phyloP scores from a whole-genome alignment of 176 grass and related monocot genomes.

The Metroxylon sagu region DNA sequence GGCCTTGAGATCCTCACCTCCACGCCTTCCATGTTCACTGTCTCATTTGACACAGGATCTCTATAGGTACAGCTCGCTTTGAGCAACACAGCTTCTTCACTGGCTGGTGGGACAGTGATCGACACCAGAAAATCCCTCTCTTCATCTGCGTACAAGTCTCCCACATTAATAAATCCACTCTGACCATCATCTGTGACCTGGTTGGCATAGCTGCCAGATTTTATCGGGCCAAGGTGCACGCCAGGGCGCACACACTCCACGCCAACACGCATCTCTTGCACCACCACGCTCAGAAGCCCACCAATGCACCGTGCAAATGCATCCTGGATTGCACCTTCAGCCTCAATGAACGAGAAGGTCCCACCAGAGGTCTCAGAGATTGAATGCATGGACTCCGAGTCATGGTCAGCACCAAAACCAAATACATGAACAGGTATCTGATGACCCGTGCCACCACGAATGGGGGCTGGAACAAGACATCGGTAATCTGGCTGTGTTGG shows the following conservation, averaged over 20 bases:
- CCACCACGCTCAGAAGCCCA: constrained; percentile 53
- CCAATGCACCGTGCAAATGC: constrained; percentile 62
- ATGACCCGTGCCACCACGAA: constrained; percentile 22
- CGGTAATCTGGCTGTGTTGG: constrained; percentile 21
- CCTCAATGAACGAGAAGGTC: constrained; percentile 70
- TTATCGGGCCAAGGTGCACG: constrained; percentile 43
- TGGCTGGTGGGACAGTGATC: constrained; percentile 26
- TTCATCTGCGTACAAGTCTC: constrained; percentile 70
- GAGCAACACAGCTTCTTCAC: constrained; percentile 34
- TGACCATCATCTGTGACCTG: constrained; percentile 18
- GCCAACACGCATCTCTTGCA: constrained; percentile 42
- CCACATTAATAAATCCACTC: constrained; percentile 39
- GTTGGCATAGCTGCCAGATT: constrained; percentile 45
- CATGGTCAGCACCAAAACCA: constrained; percentile 64
- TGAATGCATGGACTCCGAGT: constrained; percentile 38
- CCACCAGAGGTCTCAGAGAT: constrained; percentile 42
- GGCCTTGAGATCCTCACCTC: constrained; percentile 45
- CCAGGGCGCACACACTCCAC: constrained; percentile 41
- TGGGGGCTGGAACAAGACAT: constrained; percentile 47
- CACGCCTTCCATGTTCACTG: constrained; percentile 30
- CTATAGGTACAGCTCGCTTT: constrained; percentile 35
- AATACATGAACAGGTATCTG: constrained; percentile 54
- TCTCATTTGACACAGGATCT: constrained; percentile 38
- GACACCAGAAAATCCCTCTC: constrained; percentile 62
- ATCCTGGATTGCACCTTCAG: constrained; percentile 43